Evolutionary conservation across 2,329 filamentous ascomycete species (phyloP), one percentile per base, ranked within the genome.

Genomic region (Fusarium sp.): DNA sequence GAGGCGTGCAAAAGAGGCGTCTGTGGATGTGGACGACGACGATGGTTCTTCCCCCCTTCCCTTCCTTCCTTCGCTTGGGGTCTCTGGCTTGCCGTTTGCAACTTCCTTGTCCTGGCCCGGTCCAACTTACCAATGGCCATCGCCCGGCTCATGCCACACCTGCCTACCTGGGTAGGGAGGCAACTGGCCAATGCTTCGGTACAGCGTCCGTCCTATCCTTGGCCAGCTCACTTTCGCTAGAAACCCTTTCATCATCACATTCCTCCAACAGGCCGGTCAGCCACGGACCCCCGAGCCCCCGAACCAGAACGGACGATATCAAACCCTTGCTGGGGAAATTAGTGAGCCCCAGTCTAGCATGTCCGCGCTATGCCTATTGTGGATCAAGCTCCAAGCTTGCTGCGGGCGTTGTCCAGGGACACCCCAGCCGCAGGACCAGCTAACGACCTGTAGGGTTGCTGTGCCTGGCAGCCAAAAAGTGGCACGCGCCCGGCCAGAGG

Each of bases 391-490:
- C 59, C 71, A 70, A 67, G 57, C 56, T 65, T 72, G 20, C 50
- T 59, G 61, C 65, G 65, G 64, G 35, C 37, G 35, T n/a, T 45
- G 39, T 50, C 18, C 62, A 70, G 63, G 72, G 63, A 63, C 62
- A 41, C 43, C 52, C 72, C 39, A 50, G 50, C 50, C 69, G 57
- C 72, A 66, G 65, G 52, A 69, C 52, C 58, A 54, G 60, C 68
- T 20, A 50, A 24, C 64, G 71, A 69, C 69, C 72, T 75, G 65
- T 70, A 60, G 62, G 60, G 69, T 68, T 65, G 66, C 66, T 60
- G 73, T 75, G 66, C 73, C 73, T 75, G 73, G n/a, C 72, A 75
- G 72, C 52, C 62, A 73, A 59, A 52, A 70, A 64, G 52, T 65
- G 72, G 69, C 72, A 75, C 69, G 72, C 69, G 72, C 66, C 66